Evolutionary conservation across 805 yeast species (phyloP).

Genomic region (Zygoascus bituminiphila): DNA sequence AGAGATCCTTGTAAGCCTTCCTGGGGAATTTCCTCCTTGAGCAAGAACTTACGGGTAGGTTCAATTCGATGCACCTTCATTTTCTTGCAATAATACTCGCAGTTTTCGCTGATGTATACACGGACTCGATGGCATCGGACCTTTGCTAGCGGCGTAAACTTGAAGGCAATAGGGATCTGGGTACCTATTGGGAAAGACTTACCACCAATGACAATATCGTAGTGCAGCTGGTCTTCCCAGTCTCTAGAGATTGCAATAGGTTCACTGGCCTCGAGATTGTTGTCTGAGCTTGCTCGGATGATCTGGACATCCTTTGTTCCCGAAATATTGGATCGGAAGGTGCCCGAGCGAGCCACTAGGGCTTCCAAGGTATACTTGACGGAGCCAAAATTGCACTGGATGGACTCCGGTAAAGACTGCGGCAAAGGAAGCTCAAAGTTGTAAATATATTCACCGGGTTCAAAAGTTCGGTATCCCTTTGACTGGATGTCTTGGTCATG

Average conservation of each 20-base stretch:
- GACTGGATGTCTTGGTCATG: conserved; percentile 17
- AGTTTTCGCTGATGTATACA: conserved; percentile 76
- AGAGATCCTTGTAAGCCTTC: conserved; percentile 25
- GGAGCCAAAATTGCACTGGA: conserved; percentile 70
- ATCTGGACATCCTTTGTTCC: conserved; percentile 59
- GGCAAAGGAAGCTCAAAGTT: conserved; percentile 86
- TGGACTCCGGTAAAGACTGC: conserved; percentile 72
- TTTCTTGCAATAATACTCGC: conserved; percentile 81
- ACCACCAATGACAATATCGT: conserved; percentile 86
- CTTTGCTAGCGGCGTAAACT: conserved; percentile 80
- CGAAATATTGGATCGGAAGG: conserved; percentile 69
- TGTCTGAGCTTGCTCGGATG: conserved; percentile 69
- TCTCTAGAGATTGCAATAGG: conserved; percentile 85
- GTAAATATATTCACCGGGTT: conserved; percentile 87
- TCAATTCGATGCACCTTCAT: conserved; percentile 88
- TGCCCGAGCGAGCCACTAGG: conserved; percentile 64
- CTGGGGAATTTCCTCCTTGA: conserved; percentile 55
- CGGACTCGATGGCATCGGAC: conserved; percentile 80
- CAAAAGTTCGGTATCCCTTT: conserved; percentile 43
- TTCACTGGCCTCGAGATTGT: conserved; percentile 79
- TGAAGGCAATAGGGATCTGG: conserved; percentile 73
- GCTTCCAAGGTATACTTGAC: conserved; percentile 68
- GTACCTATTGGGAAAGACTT: conserved; percentile 81
- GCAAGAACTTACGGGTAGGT: conserved; percentile 71
- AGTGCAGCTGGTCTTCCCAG: conserved; percentile 89